A percentile compares a stretch with the other conserved stretches of the same genome.
Conservation (phyloP, 1,139 yeast species). For the Spathaspora sp. region DNA sequence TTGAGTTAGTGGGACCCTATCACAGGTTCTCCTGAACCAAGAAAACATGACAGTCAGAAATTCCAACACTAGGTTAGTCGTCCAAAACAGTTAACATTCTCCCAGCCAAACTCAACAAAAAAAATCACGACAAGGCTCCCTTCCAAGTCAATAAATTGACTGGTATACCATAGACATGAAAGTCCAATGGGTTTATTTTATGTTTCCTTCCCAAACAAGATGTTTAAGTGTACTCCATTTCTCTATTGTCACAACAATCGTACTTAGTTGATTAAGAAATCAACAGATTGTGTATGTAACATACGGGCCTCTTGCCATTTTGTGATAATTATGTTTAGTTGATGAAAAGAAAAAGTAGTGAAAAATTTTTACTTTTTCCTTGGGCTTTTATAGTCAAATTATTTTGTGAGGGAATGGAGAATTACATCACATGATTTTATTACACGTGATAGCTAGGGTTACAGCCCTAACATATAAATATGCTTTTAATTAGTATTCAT, state of each 20-base stretch:
- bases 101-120: conserved; percentile 4
- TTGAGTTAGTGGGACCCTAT: neutral
- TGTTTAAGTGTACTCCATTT: conserved; percentile 13
- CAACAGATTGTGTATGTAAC: conserved; percentile 8
- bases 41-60: neutral
- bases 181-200: conserved; percentile 15
- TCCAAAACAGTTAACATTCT: neutral
- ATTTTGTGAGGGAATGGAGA: neutral
- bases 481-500: neutral
- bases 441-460: neutral
- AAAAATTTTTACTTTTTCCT: conserved; percentile 38
- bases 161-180: conserved; percentile 14
- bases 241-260: conserved; percentile 5
- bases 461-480: neutral
- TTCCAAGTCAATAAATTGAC: conserved; percentile 22
- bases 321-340: conserved; percentile 11
- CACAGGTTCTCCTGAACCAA: neutral
- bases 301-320: conserved; percentile 22
- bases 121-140: conserved; percentile 40
- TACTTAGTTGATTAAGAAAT: neutral
- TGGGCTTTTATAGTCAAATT: neutral
- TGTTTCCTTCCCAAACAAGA: conserved; percentile 14
- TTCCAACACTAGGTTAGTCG: neutral
- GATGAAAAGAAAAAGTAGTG: conserved; percentile 1
- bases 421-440: neutral